Evolutionary conservation across 768 basidiomycete species (phyloP), one percentile per base, ranked within the genome.

Genomic region (Megacollybia marginata): DNA sequence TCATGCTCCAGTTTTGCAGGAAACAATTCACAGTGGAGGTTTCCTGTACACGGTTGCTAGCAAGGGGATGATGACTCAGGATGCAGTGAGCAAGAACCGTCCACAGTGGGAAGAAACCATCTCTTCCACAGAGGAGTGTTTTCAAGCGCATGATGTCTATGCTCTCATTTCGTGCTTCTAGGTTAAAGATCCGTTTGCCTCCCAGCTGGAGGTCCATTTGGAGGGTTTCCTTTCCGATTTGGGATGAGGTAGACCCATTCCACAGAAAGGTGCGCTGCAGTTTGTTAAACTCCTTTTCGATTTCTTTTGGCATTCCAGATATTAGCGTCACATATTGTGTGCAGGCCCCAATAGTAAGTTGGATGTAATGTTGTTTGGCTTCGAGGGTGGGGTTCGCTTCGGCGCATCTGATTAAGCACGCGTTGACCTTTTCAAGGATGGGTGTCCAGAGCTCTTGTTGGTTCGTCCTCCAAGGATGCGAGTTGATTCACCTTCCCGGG

Each of bases 281-380:
- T 48, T 51, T 55, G 31, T 50, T 12, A 2, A 59, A 9, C 13
- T 19, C 16, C 0, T 48, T 47, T 31, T 48, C 34, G 1, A 61
- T 48, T 0, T 31, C 1, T 13, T 48, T 46, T 2, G 58, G 59
- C 59, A 61, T 61, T 0, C 60, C 59, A 10, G 10, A 10, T 33
- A 11, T 0, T 53, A 52, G 0, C 50, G 59, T 50, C 57, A 42
- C 0, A 18, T 44, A 31, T 20, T 33, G 4, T n/a, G n/a, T n/a
- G n/a, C n/a, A n/a, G n/a, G n/a, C n/a, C n/a, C n/a, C n/a, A n/a
- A n/a, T n/a, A n/a, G n/a, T n/a, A n/a, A n/a, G n/a, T n/a, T n/a
- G n/a, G n/a, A n/a, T n/a, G n/a, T n/a, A n/a, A n/a, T n/a, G n/a
- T n/a, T n/a, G n/a, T n/a, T n/a, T n/a, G n/a, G n/a, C n/a, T n/a